A percentile compares a stretch with the other conserved stretches of the same genome.
These are phyloP conservation scores for Aspergillus biplanus DNA, from an alignment of 495 filamentous ascomycete species.

Conservation along the genomic window DNA sequence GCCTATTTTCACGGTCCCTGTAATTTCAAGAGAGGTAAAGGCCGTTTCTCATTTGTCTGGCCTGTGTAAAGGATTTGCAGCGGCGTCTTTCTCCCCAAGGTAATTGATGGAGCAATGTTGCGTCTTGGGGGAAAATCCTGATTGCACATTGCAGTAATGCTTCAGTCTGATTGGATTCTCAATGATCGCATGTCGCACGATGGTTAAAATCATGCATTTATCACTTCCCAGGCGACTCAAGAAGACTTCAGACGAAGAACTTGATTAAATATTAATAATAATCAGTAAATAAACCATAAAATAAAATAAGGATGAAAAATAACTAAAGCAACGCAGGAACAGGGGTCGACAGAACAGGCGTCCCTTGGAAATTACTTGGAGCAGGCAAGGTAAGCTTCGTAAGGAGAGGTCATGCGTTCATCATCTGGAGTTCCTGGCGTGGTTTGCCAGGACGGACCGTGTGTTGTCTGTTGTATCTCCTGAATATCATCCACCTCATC, in stretches of 20 bases:
- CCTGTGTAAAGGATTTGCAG: conserved; percentile 7
- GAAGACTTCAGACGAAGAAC: no score
- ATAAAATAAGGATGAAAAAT: neutral
- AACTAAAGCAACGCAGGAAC: neutral
- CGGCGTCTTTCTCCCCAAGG: conserved; percentile 1
- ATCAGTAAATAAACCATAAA: neutral
- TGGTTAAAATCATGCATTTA: conserved; percentile 1
- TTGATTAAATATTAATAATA: neutral
- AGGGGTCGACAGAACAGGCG: neutral
- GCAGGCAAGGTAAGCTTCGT: conserved; percentile 17
- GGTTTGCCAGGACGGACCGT: neutral
- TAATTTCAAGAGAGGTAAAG: neutral
- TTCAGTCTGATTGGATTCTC: conserved; percentile 1
- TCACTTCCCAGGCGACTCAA: neutral
- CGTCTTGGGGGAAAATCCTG: neutral
- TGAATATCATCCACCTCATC: neutral
- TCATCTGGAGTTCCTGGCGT: conserved; percentile 13
- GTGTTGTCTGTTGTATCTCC: neutral
- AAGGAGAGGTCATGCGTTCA: conserved; percentile 21
- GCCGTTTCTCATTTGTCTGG: conserved; percentile 6
- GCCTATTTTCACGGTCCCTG: no score
- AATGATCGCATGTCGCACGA: conserved; percentile 12
- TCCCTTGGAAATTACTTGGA: conserved; percentile 10
- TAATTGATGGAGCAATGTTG: conserved; percentile 2
- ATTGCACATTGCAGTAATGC: neutral